Conservation (phyloP, 768 basidiomycete species). For the Suillus ampliporus region DNA sequence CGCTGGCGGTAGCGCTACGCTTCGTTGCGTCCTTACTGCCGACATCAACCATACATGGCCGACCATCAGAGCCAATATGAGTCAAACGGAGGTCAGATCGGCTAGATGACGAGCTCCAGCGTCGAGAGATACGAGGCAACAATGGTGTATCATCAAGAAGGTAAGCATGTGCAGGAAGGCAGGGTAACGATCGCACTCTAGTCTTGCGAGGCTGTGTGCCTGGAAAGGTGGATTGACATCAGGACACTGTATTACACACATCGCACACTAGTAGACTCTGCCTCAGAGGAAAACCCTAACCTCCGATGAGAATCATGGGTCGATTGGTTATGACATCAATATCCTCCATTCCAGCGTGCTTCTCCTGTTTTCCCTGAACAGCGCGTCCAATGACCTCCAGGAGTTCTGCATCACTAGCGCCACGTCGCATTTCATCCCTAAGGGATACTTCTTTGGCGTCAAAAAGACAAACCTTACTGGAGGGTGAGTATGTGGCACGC, state of each 20-base stretch:
- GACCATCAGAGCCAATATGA: constrained; percentile 75
- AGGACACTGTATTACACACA: background rate
- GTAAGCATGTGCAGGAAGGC: background rate
- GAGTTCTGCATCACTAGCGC: constrained; percentile 67
- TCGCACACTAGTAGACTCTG: constrained; percentile 1
- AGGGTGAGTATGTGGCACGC: constrained; percentile 5
- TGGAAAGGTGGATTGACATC: constrained; percentile 11
- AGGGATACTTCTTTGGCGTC: constrained; percentile 85
- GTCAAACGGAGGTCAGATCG: constrained; percentile 48
- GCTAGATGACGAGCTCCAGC: constrained; percentile 27
- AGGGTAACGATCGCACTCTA: constrained; percentile 11
- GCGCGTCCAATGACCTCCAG: constrained; percentile 66
- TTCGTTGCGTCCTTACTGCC: constrained; percentile 62
- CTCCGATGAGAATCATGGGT: constrained; percentile 93
- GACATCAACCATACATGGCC: constrained; percentile 86
- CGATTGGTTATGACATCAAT: constrained; percentile 79
- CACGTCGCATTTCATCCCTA: constrained; percentile 71
- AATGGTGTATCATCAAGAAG: background rate
- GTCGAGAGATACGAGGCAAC: constrained; percentile 22
- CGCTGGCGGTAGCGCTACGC: constrained; percentile 76
- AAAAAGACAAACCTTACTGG: constrained; percentile 79
- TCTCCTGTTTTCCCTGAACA: constrained; percentile 74
- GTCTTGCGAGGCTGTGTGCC: constrained; percentile 12
- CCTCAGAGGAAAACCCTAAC: constrained; percentile 60
- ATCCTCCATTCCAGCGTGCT: constrained; percentile 84